Conservation (phyloP, 2,329 filamentous ascomycete genomes). For the Cladorrhinum sp. region DNA sequence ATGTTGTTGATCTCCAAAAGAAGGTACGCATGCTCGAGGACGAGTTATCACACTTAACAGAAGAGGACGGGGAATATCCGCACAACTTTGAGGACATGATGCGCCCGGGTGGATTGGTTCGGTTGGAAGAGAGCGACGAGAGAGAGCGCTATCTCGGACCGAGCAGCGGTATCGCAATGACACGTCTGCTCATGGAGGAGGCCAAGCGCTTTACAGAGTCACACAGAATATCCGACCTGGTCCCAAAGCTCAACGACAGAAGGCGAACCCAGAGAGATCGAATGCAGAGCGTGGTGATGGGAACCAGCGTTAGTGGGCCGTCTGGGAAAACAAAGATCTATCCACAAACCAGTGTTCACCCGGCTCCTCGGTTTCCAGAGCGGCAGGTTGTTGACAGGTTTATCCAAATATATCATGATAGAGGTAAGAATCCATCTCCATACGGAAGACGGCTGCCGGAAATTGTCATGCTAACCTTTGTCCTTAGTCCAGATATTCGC, state of each 20-base stretch:
- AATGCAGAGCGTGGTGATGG: slow-evolving; percentile 61
- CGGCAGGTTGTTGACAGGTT: slow-evolving; percentile 72
- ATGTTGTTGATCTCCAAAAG: slow-evolving; percentile 89
- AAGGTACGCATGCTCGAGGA: slow-evolving; percentile 78
- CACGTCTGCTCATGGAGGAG: slow-evolving; percentile 90
- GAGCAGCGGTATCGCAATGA: slow-evolving; percentile 94
- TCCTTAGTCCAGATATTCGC: slow-evolving; percentile 79
- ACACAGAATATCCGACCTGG: slow-evolving; percentile 86
- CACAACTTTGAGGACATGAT: slow-evolving; percentile 80
- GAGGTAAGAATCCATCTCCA: slow-evolving; percentile 54
- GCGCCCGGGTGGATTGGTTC: slow-evolving; percentile 79
- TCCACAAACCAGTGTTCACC: slow-evolving; percentile 81
- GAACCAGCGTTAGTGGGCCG: slow-evolving; percentile 45
- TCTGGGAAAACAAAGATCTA: slow-evolving; percentile 78
- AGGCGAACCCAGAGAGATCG: slow-evolving; percentile 54
- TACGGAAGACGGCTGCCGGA: background rate
- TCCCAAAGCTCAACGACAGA: slow-evolving; percentile 68
- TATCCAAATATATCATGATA: slow-evolving; percentile 80
- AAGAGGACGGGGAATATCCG: slow-evolving; percentile 68
- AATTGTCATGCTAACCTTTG: slow-evolving; percentile 6
- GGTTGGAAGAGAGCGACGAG: slow-evolving; percentile 81
- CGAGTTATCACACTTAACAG: slow-evolving; percentile 75
- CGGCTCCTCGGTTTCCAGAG: slow-evolving; percentile 72
- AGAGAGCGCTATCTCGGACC: slow-evolving; percentile 84
- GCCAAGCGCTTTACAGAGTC: slow-evolving; percentile 91